Base-by-base conservation (phyloP, 306 rosid species). In the Cicer judaicum region DNA sequence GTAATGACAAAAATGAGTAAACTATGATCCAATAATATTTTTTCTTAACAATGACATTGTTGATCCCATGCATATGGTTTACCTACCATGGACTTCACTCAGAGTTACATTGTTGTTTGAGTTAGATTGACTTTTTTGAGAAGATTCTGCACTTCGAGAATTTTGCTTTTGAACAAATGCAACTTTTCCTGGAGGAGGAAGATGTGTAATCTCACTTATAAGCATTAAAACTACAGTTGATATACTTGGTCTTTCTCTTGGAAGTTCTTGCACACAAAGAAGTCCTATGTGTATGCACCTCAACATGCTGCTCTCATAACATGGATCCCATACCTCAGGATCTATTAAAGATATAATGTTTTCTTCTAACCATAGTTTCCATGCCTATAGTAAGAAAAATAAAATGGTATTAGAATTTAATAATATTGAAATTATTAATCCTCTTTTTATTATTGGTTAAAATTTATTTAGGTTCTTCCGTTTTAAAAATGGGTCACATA, bases 211-310 rank as follows among this genome's bases (percentile, higher is more conserved):
- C 52, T 81, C 85, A 71, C 85, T 81, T n/a, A 81, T 76, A 0
- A 81, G 78, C 85, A 81, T 81, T 44, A 76, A 76, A 70, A 81
- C 85, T 0, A 70, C 81, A 8, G 78, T 81, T 15, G 81, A 70
- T 64, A 81, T 76, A 39, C 65, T 15, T 76, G 85, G 85, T 24
- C 81, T 81, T 70, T 81, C 81, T 76, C 10, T 81, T 76, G 85
- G 64, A 42, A 80, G 42, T 61, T 80, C 84, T 75, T 80, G 80
- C 12, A 80, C 84, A 48, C 77, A 80, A 1, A 80, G 18, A 75
- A 80, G 80, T 16, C 84, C 84, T 74, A 80, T 80, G 29, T 80
- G 80, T 41, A 80, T 80, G 68, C 80, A 80, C 73, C 68, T 80
- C 15, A 80, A 61, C 50, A 74, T 80, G 61, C 77, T 80, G 7